Evolutionary conservation across 495 filamentous ascomycete genomes (phyloP), one percentile per base, ranked within the genome.

Genomic region (Penicillium maclennaniae): DNA sequence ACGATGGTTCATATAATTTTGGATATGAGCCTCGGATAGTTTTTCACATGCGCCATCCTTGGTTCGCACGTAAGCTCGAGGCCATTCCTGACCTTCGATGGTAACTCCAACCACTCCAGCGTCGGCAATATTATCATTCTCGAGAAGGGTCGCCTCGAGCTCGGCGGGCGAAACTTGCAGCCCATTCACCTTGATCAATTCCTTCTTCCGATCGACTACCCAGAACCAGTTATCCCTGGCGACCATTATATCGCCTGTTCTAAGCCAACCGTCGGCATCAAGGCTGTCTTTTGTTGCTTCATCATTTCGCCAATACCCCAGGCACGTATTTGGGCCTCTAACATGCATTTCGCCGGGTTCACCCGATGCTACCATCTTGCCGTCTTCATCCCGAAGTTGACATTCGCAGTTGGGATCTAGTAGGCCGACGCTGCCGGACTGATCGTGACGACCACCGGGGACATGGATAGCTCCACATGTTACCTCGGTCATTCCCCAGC

Each of bases 1-100:
- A 51, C 72, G 68, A 14, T 44, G 51, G 0, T 72, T 71, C 48
- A 90, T 58, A 74, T 78, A 88, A 69, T 47, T 12, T n/a, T n/a
- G n/a, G n/a, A n/a, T n/a, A n/a, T n/a, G n/a, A n/a, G n/a, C n/a
- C n/a, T n/a, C n/a, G n/a, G n/a, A n/a, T n/a, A n/a, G n/a, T n/a
- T n/a, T n/a, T n/a, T n/a, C n/a, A n/a, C n/a, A n/a, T n/a, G n/a
- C n/a, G n/a, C n/a, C n/a, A n/a, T n/a, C n/a, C n/a, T n/a, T n/a
- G n/a, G n/a, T n/a, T n/a, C n/a, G n/a, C n/a, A 91, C 63, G 62
- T 88, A 91, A 8, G 88, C 88, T n/a, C 86, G 73, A 0, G 88
- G 88, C 1, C 89, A 78, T 53, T 92, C 89, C 1, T 83, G 85
- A 8, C 81, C 83, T 38, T 79, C 70, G 3, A 74, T 69, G 41